Evolutionary conservation across 306 rosid genomes (phyloP), one percentile per base, ranked within the genome.

Genomic region (Cucumis cinereus): DNA sequence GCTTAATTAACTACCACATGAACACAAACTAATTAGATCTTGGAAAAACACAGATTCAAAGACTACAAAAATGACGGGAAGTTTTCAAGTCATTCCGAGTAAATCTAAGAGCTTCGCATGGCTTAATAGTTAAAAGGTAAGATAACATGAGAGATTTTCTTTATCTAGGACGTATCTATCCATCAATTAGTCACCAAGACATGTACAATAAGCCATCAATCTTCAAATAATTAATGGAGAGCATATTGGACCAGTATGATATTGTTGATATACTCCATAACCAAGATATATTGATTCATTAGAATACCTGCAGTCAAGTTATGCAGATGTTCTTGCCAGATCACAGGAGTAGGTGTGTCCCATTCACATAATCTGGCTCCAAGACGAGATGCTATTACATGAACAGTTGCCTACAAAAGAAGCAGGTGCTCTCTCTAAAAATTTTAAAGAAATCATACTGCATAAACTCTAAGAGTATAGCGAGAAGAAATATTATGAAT

Each of bases 251-350:
- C n/a, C 33, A 73, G 50, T 54, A 35, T 54, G 64, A 24, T 41
- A 38, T 10, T 57, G 45, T 19, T 49, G 33, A 22, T 47, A 24
- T 35, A 52, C 16, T 38, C 57, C 40, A 40, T 77, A 33, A 61
- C 41, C 67, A 20, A 17, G 78, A 72, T 35, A 33, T 60, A 13
- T 72, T 45, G 69, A 76, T 8, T 71, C 59, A 49, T 49, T 47
- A 71, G 16, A 86, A 72, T 75, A 91, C 98, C 98, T 89, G 88
- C 57, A 77, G 86, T 79, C 35, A 88, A 86, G 80, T 86, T 94
- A 68, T 94, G 83, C 61, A 88, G 84, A 84, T 91, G 94, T 69
- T 94, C 98, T 85, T 87, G 90, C 98, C 98, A 94, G 81, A 89
- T 64, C 45, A 86, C 84, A 54, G 96, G 97, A n/a, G 97, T 91